phyloP scores from a whole-genome alignment of 2,329 filamentous ascomycete species.

The Blumeria hordei region DNA sequence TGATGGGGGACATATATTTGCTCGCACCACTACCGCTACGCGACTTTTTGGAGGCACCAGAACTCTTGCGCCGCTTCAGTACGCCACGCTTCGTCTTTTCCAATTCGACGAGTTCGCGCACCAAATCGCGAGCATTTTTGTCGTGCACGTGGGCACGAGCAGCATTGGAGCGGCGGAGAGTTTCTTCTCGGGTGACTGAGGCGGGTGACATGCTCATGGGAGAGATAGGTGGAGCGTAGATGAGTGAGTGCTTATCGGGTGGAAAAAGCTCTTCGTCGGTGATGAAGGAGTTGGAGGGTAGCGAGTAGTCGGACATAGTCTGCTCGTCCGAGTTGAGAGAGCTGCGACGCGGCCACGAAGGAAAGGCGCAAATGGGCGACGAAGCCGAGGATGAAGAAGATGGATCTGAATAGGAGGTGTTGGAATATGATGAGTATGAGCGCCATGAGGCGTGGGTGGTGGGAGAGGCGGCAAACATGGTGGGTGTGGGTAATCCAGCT shows the following conservation, averaged over 20 bases:
- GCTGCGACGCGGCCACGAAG: constrained; percentile 31
- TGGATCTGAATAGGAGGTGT: neutral
- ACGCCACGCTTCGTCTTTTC: constrained; percentile 12
- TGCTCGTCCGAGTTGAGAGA: constrained; percentile 18
- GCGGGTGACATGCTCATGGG: constrained; percentile 8
- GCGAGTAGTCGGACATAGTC: constrained; percentile 6
- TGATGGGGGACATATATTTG: constrained; percentile 34
- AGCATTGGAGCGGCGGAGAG: neutral
- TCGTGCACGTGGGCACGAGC: neutral
- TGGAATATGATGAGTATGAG: neutral
- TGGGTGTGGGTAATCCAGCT: neutral
- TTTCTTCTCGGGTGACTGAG: constrained; percentile 1
- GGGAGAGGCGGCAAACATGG: neutral
- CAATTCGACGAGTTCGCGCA: constrained; percentile 11
- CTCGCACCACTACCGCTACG: constrained; percentile 14
- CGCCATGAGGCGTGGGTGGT: neutral
- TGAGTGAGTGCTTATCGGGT: constrained; percentile 23
- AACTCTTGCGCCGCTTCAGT: constrained; percentile 6
- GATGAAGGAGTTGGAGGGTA: constrained; percentile 10
- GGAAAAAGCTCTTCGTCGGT: constrained; percentile 37
- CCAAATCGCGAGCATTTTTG: constrained; percentile 10
- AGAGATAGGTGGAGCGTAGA: constrained; percentile 18
- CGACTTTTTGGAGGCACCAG: constrained; percentile 14
- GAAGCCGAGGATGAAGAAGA: neutral
- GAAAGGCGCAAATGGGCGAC: constrained; percentile 20